Conservation (phyloP, 2,329 filamentous ascomycete species). For the Neofusicoccum cordaticola region DNA sequence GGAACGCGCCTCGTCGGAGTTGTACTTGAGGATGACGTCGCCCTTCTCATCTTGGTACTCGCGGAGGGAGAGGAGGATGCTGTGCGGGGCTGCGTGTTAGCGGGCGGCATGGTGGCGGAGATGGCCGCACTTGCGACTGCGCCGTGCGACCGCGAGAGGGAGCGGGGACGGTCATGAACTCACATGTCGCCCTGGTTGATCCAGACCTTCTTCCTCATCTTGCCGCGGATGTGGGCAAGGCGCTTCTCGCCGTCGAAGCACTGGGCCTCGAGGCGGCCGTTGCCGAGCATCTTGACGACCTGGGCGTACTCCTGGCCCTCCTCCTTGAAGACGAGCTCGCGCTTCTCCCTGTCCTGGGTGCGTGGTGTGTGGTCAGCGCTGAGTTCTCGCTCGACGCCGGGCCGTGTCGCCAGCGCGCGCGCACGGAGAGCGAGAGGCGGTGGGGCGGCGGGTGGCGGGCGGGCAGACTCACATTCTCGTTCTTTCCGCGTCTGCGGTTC, state of each 20-base stretch:
- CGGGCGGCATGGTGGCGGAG: neutral
- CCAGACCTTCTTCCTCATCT: slow-evolving; percentile 99
- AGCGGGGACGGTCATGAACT: neutral
- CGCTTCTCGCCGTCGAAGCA: slow-evolving; percentile 95
- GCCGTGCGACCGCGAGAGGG: too few relatives aligned
- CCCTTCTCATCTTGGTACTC: slow-evolving; percentile 95
- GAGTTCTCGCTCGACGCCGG: neutral
- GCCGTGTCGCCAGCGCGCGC: too few relatives aligned
- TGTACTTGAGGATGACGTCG: slow-evolving; percentile 78
- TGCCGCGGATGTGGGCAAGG: slow-evolving; percentile 83
- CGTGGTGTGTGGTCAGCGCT: neutral
- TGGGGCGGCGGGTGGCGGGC: neutral
- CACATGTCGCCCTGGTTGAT: slow-evolving; percentile 94
- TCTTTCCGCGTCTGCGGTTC: slow-evolving; percentile 97
- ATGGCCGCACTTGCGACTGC: slow-evolving; percentile 32
- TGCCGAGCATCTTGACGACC: slow-evolving; percentile 93
- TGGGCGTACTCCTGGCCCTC: slow-evolving; percentile 91
- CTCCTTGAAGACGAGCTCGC: slow-evolving; percentile 97
- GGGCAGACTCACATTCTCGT: slow-evolving; percentile 56
- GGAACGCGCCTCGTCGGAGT: slow-evolving; percentile 80
- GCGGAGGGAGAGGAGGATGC: slow-evolving; percentile 61
- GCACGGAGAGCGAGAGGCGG: neutral
- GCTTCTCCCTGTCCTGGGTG: slow-evolving; percentile 82
- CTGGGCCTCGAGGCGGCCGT: slow-evolving; percentile 86
- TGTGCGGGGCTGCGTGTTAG: neutral